Conservation (phyloP, 2,329 filamentous ascomycete species). For the Neurospora sp. region DNA sequence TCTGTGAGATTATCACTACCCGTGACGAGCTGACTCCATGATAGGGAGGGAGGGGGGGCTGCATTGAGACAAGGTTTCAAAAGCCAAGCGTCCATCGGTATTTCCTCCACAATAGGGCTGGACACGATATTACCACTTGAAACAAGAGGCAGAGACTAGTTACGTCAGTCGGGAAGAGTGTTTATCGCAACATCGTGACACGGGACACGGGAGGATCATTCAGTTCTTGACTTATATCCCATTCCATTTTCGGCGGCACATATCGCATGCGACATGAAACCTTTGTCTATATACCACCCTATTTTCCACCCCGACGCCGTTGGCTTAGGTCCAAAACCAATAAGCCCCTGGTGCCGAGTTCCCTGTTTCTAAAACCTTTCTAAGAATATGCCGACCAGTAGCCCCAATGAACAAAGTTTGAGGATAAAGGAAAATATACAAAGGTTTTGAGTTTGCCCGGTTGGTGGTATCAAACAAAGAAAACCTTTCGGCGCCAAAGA, state of each 20-base stretch:
- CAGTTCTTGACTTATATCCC: constrained; percentile 7
- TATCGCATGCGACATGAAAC: constrained; percentile 3
- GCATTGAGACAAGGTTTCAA: background rate
- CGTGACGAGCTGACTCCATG: background rate
- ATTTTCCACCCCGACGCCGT: background rate
- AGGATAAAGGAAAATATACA: background rate
- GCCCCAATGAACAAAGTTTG: constrained; percentile 5
- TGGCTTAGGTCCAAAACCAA: background rate
- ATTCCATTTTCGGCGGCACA: constrained; percentile 2
- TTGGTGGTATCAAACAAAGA: constrained; percentile 9
- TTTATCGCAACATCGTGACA: background rate
- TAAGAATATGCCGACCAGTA: constrained; percentile 15
- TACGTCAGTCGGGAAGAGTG: background rate
- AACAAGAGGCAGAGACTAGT: background rate
- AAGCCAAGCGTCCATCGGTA: background rate
- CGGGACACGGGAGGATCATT: background rate
- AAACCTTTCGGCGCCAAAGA: constrained; percentile 9
- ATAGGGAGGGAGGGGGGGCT: background rate
- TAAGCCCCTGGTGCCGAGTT: constrained; percentile 2
- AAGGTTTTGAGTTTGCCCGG: background rate
- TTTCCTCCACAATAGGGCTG: background rate
- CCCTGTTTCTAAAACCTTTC: constrained; percentile 6
- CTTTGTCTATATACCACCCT: constrained; percentile 1
- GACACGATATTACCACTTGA: background rate
- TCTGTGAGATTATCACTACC: background rate